Base-by-base conservation (phyloP, 768 basidiomycete genomes). In the Kwoniella dendrophila region DNA sequence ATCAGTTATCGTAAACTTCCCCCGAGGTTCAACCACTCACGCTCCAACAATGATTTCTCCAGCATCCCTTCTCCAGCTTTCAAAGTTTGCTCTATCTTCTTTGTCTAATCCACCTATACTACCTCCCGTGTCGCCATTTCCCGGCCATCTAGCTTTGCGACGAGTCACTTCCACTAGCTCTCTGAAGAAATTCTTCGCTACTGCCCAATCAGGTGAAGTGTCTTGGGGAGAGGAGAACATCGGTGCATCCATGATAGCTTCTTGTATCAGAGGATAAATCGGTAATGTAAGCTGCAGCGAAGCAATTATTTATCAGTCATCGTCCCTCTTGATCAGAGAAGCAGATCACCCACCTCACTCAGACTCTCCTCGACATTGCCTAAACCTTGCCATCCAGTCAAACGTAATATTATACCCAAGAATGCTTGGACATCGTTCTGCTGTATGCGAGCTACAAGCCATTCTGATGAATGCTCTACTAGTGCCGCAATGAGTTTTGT, bases 251-350 rank as follows among this genome's bases (percentile, higher is more conserved):
- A 66, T 81, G 30, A 82, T 76, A 0, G 90, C 86, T 74, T 97
- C 93, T 77, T 95, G 92, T 59, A 95, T 84, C 40, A 90, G 81
- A 66, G 91, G 94, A 89, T 94, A 95, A 70, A 94, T 94, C 1
- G 86, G 86, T 2, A 95, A 83, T 2, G 89, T 89, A 47, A 77
- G 62, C 75, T 80, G 53, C 0, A 33, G 24, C 30, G 43, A 29
- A 16, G 22, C n/a, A n/a, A n/a, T n/a, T n/a, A n/a, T n/a, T n/a
- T n/a, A n/a, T n/a, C n/a, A n/a, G n/a, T n/a, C n/a, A n/a, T n/a
- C n/a, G n/a, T n/a, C n/a, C n/a, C n/a, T n/a, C n/a, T n/a, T n/a
- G 27, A 26, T 40, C 27, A 60, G 45, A n/a, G 33, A 18, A 45
- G 14, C 33, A 2, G 11, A 8, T 16, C 22, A 16, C 55, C 56